Evolutionary conservation across 805 yeast species (phyloP).

Genomic region (Kodamaea hsintzibuensis): DNA sequence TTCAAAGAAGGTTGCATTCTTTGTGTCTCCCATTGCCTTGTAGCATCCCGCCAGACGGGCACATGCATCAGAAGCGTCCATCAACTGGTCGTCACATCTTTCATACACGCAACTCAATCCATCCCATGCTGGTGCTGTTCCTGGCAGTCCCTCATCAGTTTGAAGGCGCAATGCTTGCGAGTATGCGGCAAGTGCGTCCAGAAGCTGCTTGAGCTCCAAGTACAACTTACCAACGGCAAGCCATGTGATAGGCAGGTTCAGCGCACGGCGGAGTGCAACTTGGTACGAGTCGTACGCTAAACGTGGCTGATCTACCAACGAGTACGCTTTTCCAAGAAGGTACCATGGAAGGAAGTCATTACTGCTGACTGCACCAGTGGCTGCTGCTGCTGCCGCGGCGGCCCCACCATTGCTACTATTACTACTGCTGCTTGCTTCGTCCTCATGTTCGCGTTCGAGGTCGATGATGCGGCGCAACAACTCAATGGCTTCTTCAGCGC

Average conservation of each 20-base stretch:
- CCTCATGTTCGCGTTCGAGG: conserved; percentile 20
- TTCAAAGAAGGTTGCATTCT: conserved; percentile 43
- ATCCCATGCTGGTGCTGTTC: conserved; percentile 64
- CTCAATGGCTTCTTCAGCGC: conserved; percentile 37
- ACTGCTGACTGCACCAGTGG: background rate
- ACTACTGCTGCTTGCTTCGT: conserved; percentile 4
- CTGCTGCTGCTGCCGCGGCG: no score
- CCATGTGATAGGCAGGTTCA: conserved; percentile 63
- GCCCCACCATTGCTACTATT: no score
- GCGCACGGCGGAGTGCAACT: conserved; percentile 52
- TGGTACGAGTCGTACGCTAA: conserved; percentile 58
- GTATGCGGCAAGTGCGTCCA: conserved; percentile 67
- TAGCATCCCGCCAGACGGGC: conserved; percentile 51
- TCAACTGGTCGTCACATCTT: conserved; percentile 58
- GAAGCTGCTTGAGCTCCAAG: conserved; percentile 56
- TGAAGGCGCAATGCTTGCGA: conserved; percentile 61
- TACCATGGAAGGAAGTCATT: conserved; percentile 62
- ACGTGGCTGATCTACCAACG: conserved; percentile 46
- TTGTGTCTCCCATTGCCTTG: conserved; percentile 45
- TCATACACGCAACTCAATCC: conserved; percentile 64
- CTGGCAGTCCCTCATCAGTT: conserved; percentile 46
- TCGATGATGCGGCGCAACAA: conserved; percentile 35
- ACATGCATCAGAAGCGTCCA: conserved; percentile 64
- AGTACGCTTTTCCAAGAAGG: conserved; percentile 54
- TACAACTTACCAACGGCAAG: conserved; percentile 64